Evolutionary conservation across 306 rosid genomes (phyloP).

Genomic region (Vigna unguiculata): DNA sequence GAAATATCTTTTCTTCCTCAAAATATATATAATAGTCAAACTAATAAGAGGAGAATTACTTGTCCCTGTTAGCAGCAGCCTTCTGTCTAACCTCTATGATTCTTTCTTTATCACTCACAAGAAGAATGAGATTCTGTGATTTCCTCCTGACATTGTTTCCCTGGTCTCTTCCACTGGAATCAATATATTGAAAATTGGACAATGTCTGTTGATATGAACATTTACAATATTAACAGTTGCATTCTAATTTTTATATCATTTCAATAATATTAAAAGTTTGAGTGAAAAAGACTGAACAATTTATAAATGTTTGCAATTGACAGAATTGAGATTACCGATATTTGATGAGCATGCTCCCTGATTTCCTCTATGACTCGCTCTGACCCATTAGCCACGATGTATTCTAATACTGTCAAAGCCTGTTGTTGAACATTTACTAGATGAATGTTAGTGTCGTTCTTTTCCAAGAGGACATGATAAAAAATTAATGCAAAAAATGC

Average conservation of each 20-base stretch:
- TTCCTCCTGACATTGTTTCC: slow-evolving; percentile 92
- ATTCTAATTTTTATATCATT: slow-evolving; percentile 25
- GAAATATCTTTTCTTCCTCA: slow-evolving; percentile 2
- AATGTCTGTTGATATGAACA: slow-evolving; percentile 64
- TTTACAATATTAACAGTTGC: slow-evolving; percentile 37
- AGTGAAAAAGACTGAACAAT: slow-evolving; percentile 12
- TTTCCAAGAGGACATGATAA: not conserved
- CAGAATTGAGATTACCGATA: slow-evolving; percentile 64
- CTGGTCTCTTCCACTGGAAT: slow-evolving; percentile 93
- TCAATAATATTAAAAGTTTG: not conserved
- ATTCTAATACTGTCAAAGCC: slow-evolving; percentile 86
- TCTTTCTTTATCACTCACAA: slow-evolving; percentile 91
- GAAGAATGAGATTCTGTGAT: slow-evolving; percentile 78
- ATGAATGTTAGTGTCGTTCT: slow-evolving; percentile 1
- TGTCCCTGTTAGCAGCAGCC: slow-evolving; percentile 89
- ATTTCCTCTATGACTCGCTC: slow-evolving; percentile 90
- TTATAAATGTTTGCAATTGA: slow-evolving; percentile 11
- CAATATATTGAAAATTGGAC: slow-evolving; percentile 82
- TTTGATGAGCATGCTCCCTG: slow-evolving; percentile 83
- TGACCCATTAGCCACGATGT: slow-evolving; percentile 86
- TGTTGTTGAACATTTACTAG: slow-evolving; percentile 43
- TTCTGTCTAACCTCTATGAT: slow-evolving; percentile 84
- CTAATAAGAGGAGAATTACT: slow-evolving; percentile 58
- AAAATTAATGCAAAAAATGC: slow-evolving; percentile 16
- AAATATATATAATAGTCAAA: not conserved